Evolutionary conservation across 768 basidiomycete species (phyloP), one percentile per base, ranked within the genome.

Genomic region (Boletus pseudopeckii): DNA sequence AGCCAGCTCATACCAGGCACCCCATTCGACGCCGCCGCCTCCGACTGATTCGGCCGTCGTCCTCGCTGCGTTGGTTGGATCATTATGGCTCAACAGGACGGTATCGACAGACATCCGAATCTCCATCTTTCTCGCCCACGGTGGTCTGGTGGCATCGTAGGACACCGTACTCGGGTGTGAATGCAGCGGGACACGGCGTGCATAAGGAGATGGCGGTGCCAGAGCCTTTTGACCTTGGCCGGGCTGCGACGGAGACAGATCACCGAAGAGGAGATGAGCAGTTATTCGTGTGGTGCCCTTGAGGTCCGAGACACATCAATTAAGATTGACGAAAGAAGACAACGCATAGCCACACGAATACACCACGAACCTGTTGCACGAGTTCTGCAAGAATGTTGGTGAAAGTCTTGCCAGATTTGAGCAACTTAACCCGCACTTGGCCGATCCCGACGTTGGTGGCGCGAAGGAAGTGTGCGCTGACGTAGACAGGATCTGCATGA

Each of bases 301-400:
- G 30, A 38, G 7, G 18, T 18, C 39, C 15, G 18, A 39, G 34
- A 41, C 8, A 20, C 3, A 22, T 60, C 34, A 57, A 40, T 22
- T 15, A 20, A 37, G 36, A 13, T 7, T 24, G n/a, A 48, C 39
- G 34, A 30, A 15, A 18, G 50, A 18, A 44, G 18, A 37, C 39
- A 17, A 28, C n/a, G 33, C 22, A 36, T 34, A 33, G 10, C 18
- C 40, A 36, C 7, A 30, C 1, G 20, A 40, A 40, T 43, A 26
- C 7, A 38, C 4, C 11, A 68, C 70, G 28, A 57, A 85, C 85
- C 62, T 77, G 67, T 66, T 86, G 86, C n/a, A 79, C 48, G 15
- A 88, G 72, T 34, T 83, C 77, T 17, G 83, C 85, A 10, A 71
- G 62, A n/a, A 88, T 45, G 53, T 84, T 84, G 17, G 81, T 80